A percentile compares a stretch with the other conserved stretches of the same genome.
Conservation (phyloP, 1,284 basidiomycete species). For the Phenoliferia sp. region DNA sequence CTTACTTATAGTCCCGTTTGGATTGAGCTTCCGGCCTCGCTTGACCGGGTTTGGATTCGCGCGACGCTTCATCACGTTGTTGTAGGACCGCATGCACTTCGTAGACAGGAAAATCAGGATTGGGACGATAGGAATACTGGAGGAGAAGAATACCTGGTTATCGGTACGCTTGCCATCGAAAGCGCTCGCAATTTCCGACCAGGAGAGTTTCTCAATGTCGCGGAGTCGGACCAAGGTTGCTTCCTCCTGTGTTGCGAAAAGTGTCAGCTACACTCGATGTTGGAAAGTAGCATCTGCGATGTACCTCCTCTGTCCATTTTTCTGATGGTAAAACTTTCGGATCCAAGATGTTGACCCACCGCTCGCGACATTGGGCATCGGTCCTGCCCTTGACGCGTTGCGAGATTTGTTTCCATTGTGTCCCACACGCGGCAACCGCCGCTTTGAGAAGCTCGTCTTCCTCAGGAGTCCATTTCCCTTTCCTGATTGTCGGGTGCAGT, state of each 20-base stretch:
- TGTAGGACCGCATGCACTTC: not conserved
- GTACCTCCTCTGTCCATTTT: constrained; percentile 31
- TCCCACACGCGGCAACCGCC: constrained; percentile 63
- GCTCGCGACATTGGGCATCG: constrained; percentile 67
- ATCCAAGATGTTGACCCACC: constrained; percentile 63
- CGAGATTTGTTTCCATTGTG: constrained; percentile 71
- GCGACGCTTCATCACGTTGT: not conserved
- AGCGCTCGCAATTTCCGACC: constrained; percentile 25
- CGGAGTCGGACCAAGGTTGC: constrained; percentile 12
- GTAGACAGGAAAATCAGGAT: not conserved
- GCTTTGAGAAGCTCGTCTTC: constrained; percentile 66
- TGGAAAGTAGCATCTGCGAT: not conserved
- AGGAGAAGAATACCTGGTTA: constrained; percentile 17
- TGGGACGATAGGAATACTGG: not conserved
- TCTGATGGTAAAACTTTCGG: constrained; percentile 8
- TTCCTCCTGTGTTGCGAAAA: constrained; percentile 20
- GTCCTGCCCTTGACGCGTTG: constrained; percentile 62
- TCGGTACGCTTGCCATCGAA: constrained; percentile 25
- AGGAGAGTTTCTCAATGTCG: constrained; percentile 18
- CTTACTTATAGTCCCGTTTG: too few relatives aligned
- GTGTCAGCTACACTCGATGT: not conserved
- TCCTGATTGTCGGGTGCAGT: constrained; percentile 21
- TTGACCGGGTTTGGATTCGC: not conserved
- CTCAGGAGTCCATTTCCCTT: constrained; percentile 53
- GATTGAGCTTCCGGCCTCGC: not conserved